Evolutionary conservation across 495 filamentous ascomycete species (phyloP), one percentile per base, ranked within the genome.

Genomic region (Aspergillus kassunensis): DNA sequence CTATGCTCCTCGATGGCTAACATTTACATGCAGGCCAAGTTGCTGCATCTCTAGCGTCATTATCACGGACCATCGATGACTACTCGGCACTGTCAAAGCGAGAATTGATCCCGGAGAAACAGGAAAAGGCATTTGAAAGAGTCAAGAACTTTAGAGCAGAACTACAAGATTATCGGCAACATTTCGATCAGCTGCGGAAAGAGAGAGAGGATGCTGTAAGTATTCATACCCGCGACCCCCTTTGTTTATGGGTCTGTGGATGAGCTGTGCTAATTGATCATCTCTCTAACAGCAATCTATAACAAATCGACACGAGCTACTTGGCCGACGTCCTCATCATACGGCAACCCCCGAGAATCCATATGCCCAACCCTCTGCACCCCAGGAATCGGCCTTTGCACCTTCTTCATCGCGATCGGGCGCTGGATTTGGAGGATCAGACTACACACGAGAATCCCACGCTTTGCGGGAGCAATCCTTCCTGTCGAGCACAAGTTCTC

Each of bases 331-430:
- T 12, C 89, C 91, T 15, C 91, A 96, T 62, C 79, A 88, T 40
- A 80, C 89, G 13, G 78, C 84, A 18, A 99, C 93, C 1, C 93
- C 93, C 8, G 93, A 97, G 69, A 98, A 97, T 62, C 95, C 93
- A 0, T 98, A 98, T 64, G 81, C 89, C 4, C 82, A 87, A 59
- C 64, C 79, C 6, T 68, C 77, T 2, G 71, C 65, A 54, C 67
- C 69, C 31, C 69, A 59, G 43, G 69, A 69, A 36, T 74, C 69
- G 31, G 63, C 75, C 31, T 66, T 73, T 51, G 68, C 62, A 9
- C 67, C 63, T n/a, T 59, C 60, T 44, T 58, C 72, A 24, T 73
- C 71, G 7, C 55, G 65, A 40, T 67, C 67, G 4, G 75, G 77
- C 4, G 68, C 80, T 4, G 75, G 78, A 31, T 73, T 83, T 35